phyloP scores from a whole-genome alignment of 805 yeast genomes.

The Yarrowia keelungensis region DNA sequence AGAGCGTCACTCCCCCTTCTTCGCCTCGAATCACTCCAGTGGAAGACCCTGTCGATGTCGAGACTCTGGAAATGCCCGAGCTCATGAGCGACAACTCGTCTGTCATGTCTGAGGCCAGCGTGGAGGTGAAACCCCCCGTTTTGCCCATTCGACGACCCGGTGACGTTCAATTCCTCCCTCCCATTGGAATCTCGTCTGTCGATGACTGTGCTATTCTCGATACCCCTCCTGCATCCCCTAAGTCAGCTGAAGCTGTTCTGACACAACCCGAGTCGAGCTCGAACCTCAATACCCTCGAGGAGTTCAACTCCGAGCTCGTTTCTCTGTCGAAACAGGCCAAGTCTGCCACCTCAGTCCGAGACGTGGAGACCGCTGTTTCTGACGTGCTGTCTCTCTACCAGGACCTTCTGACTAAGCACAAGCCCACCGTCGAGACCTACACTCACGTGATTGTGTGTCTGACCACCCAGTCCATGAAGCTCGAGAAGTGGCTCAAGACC shows the following conservation, averaged over 20 bases:
- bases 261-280: background rate
- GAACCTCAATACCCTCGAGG: conserved; percentile 9
- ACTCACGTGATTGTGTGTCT: conserved; percentile 19
- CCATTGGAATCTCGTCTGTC: conserved; percentile 29
- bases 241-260: background rate
- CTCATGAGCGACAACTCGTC: conserved; percentile 11
- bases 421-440: conserved; percentile 19
- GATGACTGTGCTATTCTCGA: conserved; percentile 36
- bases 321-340: conserved; percentile 1
- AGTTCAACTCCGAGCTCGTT: conserved; percentile 16
- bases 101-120: background rate
- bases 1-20: conserved; percentile 12
- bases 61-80: conserved; percentile 18
- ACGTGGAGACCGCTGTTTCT: background rate
- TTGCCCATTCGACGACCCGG: conserved; percentile 18
- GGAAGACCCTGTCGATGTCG: background rate
- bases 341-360: background rate
- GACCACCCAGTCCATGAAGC: conserved; percentile 28
- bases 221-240: conserved; percentile 37
- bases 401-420: conserved; percentile 15
- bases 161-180: conserved; percentile 30
- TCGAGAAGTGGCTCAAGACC: conserved; percentile 28
- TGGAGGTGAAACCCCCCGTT: background rate
- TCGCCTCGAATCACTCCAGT: conserved; percentile 2
- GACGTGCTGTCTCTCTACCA: conserved; percentile 11